A percentile compares a stretch with the other conserved stretches of the same genome.
phyloP scores from a whole-genome alignment of 768 basidiomycete genomes.

The Sarcodon sp. region DNA sequence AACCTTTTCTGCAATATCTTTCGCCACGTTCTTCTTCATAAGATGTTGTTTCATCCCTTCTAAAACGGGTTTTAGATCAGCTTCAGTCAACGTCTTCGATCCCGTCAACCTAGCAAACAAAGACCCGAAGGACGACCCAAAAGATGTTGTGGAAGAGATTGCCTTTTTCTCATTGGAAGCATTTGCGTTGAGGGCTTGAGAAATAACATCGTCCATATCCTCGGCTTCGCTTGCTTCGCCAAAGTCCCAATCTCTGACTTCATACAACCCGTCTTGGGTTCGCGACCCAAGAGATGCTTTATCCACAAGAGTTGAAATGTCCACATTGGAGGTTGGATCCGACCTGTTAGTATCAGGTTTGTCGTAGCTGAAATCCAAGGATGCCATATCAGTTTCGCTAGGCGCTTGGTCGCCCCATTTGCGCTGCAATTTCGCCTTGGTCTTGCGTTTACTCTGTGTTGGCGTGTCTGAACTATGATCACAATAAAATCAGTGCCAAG shows the following conservation, averaged over 20 bases:
- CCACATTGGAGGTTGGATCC: constrained; percentile 17
- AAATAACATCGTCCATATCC: constrained; percentile 33
- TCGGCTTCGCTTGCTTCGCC: constrained; percentile 23
- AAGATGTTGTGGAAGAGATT: constrained; percentile 22
- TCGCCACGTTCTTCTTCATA: constrained; percentile 98
- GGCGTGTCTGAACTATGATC: constrained; percentile 45
- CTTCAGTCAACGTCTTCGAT: constrained; percentile 66
- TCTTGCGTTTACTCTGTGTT: constrained; percentile 25
- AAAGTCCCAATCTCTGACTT: constrained; percentile 82
- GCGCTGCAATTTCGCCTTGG: constrained; percentile 57
- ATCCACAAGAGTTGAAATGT: constrained; percentile 55
- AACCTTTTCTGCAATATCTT: constrained; percentile 88
- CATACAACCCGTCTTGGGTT: constrained; percentile 59
- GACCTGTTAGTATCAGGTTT: constrained; percentile 21
- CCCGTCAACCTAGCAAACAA: constrained; percentile 82
- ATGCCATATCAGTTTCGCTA: constrained; percentile 83
- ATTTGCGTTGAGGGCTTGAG: constrained; percentile 39
- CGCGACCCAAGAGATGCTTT: constrained; percentile 65
- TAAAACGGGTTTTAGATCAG: constrained; percentile 78
- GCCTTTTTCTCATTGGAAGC: constrained; percentile 13
- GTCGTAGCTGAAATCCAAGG: constrained; percentile 76
- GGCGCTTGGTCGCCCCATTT: constrained; percentile 87
- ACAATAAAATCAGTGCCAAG: neutral
- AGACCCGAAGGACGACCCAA: constrained; percentile 51
- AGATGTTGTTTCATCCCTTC: constrained; percentile 95